Percentiles rank a stretch among this genome's conserved stretches.
Evolutionary conservation across 768 basidiomycete genomes (phyloP).

Genomic region (Aureoboletus auriporus): DNA sequence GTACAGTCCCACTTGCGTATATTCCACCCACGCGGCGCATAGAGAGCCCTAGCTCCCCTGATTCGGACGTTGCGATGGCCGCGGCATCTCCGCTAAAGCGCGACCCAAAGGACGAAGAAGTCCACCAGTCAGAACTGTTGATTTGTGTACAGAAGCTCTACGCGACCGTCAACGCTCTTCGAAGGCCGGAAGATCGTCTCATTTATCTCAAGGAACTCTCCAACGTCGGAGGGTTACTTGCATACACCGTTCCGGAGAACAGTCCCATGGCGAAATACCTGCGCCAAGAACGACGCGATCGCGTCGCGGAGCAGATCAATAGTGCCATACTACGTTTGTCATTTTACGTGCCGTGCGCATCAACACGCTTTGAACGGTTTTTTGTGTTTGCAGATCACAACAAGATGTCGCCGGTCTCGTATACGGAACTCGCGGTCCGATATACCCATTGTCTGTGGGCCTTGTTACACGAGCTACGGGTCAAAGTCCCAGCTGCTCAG

Average conservation of each 20-base stretch:
- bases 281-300: conserved; percentile 69
- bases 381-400: conserved; percentile 40
- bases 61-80: conserved; percentile 7
- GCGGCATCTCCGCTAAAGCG: conserved; percentile 7
- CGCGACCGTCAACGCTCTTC: conserved; percentile 53
- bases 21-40: conserved; percentile 17
- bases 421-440: conserved; percentile 60
- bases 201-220: conserved; percentile 67
- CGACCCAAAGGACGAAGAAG: conserved; percentile 32
- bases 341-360: background rate
- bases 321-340: conserved; percentile 77
- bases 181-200: conserved; percentile 49
- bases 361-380: conserved; percentile 1
- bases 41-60: conserved; percentile 4
- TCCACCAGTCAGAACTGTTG: conserved; percentile 46
- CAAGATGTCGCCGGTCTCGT: conserved; percentile 50
- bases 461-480: conserved; percentile 45
- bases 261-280: conserved; percentile 77
- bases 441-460: conserved; percentile 64
- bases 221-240: conserved; percentile 73
- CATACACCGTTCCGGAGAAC: conserved; percentile 76
- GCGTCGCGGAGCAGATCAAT: conserved; percentile 85
- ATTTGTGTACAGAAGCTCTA: conserved; percentile 65
- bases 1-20: conserved; percentile 61
- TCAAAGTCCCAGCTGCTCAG: conserved; percentile 38